Evolutionary conservation across 345 rosid species (phyloP).

Genomic region (Citrus hindsii): DNA sequence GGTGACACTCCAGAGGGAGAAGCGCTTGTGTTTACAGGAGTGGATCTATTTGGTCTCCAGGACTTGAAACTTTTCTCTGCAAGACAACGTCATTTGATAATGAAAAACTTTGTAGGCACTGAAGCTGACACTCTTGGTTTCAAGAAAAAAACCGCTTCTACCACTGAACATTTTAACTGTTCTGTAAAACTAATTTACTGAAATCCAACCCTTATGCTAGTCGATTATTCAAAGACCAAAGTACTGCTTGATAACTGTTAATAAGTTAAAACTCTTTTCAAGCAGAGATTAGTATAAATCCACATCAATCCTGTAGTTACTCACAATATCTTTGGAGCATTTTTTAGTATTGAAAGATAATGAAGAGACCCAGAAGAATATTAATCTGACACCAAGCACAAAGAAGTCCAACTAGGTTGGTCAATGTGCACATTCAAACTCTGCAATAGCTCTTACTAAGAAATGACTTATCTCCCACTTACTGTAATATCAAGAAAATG

Average conservation of each 20-base stretch:
- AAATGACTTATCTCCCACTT: not conserved
- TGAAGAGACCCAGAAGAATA: not conserved
- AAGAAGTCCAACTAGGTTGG: not conserved
- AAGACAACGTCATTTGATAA: not conserved
- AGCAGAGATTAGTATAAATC: not conserved
- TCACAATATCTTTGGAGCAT: not conserved
- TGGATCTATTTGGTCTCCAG: constrained; percentile 37
- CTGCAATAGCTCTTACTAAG: not conserved
- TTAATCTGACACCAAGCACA: not conserved
- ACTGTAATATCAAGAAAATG: not conserved
- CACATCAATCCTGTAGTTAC: not conserved
- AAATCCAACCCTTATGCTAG: not conserved
- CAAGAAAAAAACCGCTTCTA: not conserved
- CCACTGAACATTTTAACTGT: not conserved
- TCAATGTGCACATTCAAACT: not conserved
- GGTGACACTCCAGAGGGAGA: constrained; percentile 17
- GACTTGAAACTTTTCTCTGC: constrained; percentile 37
- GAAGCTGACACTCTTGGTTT: not conserved
- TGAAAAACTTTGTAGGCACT: constrained; percentile 6
- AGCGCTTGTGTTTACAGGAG: constrained; percentile 16
- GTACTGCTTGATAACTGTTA: not conserved
- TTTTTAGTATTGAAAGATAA: not conserved
- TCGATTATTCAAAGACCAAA: not conserved
- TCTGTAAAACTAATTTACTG: not conserved
- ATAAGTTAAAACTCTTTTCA: not conserved